Evolutionary conservation across 192 early-diverging fungal species (phyloP).

Genomic region (Neocallimastix lanati): DNA sequence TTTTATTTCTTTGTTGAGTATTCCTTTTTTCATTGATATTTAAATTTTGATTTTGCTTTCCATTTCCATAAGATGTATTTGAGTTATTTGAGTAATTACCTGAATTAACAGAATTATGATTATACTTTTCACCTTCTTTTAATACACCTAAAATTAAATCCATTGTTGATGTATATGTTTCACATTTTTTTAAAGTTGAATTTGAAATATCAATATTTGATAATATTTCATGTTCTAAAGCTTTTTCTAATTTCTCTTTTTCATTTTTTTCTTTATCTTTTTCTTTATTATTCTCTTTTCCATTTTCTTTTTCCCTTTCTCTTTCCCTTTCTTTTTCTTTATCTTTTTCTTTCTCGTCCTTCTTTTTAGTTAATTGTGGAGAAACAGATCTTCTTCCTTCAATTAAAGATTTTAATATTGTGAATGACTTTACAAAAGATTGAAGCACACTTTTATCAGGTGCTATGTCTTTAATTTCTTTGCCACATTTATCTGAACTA

Average conservation of each 20-base stretch:
- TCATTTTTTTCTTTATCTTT: neutral
- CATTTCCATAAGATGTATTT: neutral
- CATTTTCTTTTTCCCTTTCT: conserved; percentile 11
- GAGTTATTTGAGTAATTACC: neutral
- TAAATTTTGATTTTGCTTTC: neutral
- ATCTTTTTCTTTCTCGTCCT: neutral
- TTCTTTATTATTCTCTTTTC: conserved; percentile 2
- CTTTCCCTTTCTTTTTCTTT: conserved; percentile 11
- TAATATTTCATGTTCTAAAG: neutral
- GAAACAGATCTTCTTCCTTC: neutral
- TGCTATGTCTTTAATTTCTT: neutral
- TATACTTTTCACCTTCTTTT: neutral
- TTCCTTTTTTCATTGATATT: neutral
- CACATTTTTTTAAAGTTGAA: neutral
- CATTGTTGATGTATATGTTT: neutral
- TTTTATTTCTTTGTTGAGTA: neutral
- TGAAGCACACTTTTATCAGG: neutral
- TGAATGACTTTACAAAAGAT: neutral
- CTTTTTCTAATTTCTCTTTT: neutral
- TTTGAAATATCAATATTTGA: neutral
- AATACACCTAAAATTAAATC: neutral
- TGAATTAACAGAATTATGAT: neutral
- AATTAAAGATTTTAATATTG: neutral
- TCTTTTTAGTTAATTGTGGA: conserved; percentile 4
- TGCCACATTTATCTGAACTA: neutral